A percentile compares a stretch with the other conserved stretches of the same genome.
Conservation (phyloP, 805 yeast species). For the Starmerella sirachaensis region DNA sequence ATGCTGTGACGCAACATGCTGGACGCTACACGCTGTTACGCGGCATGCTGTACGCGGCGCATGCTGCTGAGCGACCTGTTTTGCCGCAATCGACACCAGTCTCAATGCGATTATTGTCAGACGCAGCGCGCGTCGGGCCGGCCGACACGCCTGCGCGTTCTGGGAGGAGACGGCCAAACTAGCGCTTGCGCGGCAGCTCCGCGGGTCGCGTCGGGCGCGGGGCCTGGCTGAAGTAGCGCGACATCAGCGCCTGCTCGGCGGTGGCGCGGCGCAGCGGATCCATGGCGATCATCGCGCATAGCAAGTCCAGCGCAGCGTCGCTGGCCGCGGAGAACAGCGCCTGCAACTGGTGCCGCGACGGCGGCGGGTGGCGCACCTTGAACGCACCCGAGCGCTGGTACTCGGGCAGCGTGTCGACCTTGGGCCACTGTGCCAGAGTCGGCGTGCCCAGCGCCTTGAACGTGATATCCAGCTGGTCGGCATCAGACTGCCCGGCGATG, state of each 20-base stretch:
- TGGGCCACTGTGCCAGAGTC: slow-evolving; percentile 83
- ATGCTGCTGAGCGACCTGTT: too few relatives aligned
- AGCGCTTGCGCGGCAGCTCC: slow-evolving; percentile 55
- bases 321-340: slow-evolving; percentile 84
- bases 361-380: slow-evolving; percentile 58
- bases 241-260: slow-evolving; percentile 49
- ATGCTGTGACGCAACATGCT: too few relatives aligned
- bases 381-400: slow-evolving; percentile 33
- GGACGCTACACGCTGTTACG: too few relatives aligned
- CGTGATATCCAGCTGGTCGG: slow-evolving; percentile 84
- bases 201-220: slow-evolving; percentile 65
- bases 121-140: too few relatives aligned
- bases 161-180: too few relatives aligned
- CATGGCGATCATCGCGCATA: slow-evolving; percentile 59
- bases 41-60: too few relatives aligned
- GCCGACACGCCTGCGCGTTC: too few relatives aligned
- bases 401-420: slow-evolving; percentile 64
- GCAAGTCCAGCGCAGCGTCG: slow-evolving; percentile 64
- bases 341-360: slow-evolving; percentile 66
- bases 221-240: slow-evolving; percentile 55
- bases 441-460: slow-evolving; percentile 95
- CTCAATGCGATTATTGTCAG: too few relatives aligned
- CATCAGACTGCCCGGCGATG: slow-evolving; percentile 81
- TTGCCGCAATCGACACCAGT: too few relatives aligned
- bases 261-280: slow-evolving; percentile 67